A percentile compares a stretch with the other conserved stretches of the same genome.
phyloP scores from a whole-genome alignment of 352 stramenopile species.

The Globisporangium rhizosaccharum region DNA sequence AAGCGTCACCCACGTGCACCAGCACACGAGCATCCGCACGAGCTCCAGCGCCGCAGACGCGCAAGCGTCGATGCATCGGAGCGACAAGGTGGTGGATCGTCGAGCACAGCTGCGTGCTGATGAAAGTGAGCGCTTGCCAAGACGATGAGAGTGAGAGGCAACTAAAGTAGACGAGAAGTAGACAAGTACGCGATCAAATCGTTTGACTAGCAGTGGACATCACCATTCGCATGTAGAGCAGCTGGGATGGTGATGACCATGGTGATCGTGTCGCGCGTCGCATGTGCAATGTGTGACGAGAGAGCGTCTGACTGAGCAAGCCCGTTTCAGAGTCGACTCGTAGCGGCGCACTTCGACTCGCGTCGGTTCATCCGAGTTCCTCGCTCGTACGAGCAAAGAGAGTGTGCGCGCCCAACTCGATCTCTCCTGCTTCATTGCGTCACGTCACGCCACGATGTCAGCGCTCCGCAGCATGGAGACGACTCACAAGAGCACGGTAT shows the following conservation, averaged over 20 bases:
- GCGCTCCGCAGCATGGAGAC: constrained; percentile 89
- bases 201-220: no score
- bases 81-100: neutral
- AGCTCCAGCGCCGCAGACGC: neutral
- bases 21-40: neutral
- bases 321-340: no score
- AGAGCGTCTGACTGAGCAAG: no score
- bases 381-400: no score
- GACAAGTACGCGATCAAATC: no score
- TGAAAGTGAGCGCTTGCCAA: neutral
- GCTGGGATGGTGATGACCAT: no score
- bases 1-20: neutral
- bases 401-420: no score
- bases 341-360: no score
- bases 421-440: neutral
- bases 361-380: no score
- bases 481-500: constrained; percentile 83
- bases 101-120: neutral
- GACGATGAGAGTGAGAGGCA: neutral
- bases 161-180: neutral
- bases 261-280: no score
- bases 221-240: no score
- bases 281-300: no score
- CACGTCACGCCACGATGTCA: constrained; percentile 37
- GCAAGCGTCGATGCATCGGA: neutral